Conservation (phyloP, 192 early-diverging fungal genomes). For the Neocallimastix lanati region DNA sequence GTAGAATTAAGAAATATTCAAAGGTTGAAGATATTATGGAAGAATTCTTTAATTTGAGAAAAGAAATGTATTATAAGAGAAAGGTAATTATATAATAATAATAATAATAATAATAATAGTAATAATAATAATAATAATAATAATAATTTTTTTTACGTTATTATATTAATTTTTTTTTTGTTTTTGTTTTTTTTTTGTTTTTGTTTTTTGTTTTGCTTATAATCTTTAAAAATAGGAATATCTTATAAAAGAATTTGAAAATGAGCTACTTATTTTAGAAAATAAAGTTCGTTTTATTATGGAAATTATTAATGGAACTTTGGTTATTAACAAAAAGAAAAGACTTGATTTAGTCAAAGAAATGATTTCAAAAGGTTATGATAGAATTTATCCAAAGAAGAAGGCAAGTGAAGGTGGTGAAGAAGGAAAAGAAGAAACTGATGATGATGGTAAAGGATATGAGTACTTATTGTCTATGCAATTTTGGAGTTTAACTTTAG, state of each 20-base stretch:
- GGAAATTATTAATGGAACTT: conserved; percentile 69
- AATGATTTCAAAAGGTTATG: conserved; percentile 20
- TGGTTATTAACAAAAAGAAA: conserved; percentile 66
- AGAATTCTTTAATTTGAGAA: conserved; percentile 74
- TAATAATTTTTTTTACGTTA: no score
- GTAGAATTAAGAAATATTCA: conserved; percentile 62
- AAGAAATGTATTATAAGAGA: conserved; percentile 70
- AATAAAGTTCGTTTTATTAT: conserved; percentile 78
- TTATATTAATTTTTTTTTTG: no score
- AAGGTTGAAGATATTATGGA: conserved; percentile 58
- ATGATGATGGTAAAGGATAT: conserved; percentile 23
- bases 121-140: no score
- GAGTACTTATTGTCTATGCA: conserved; percentile 82
- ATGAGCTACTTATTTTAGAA: conserved; percentile 47
- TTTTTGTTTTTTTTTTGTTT: no score
- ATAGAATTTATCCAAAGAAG: conserved; percentile 2
- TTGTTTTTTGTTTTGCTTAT: no score
- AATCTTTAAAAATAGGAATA: conserved; percentile 15
- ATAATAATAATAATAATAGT: background rate
- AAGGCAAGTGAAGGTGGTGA: background rate
- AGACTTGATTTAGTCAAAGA: conserved; percentile 27
- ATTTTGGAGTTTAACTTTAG: conserved; percentile 74
- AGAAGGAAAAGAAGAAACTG: conserved; percentile 5
- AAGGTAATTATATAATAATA: conserved; percentile 37
- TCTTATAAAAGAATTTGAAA: conserved; percentile 38